These are phyloP conservation scores for Agrostemma githago DNA, from an alignment of 148 eudicot species.

Conservation along the genomic window DNA sequence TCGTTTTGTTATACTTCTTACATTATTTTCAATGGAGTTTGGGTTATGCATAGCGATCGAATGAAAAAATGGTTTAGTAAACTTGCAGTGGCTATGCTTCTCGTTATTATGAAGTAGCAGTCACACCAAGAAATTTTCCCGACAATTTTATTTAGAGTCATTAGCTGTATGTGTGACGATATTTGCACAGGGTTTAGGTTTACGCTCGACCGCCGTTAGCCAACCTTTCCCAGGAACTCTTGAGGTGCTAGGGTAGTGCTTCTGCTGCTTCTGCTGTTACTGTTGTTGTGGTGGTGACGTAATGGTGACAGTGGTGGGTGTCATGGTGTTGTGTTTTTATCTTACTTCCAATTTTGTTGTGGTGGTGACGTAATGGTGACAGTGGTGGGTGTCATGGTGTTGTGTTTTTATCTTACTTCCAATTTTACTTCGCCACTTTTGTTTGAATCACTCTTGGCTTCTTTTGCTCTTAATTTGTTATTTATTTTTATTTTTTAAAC, in stretches of 20 bases:
- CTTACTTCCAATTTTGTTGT: neutral
- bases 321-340: too few species aligned
- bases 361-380: neutral
- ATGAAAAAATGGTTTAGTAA: neutral
- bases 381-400: too few species aligned
- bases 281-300: too few species aligned
- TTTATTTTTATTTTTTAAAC: neutral
- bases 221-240: neutral
- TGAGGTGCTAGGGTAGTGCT: neutral
- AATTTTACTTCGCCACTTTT: neutral
- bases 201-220: neutral
- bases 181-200: neutral
- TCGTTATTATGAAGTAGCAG: neutral
- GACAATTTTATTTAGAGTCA: neutral
- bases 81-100: neutral
- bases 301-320: too few species aligned
- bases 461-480: neutral
- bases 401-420: neutral
- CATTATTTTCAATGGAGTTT: neutral
- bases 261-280: neutral
- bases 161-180: neutral
- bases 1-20: neutral
- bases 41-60: neutral
- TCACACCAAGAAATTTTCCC: neutral
- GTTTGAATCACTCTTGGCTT: neutral